Evolutionary conservation across 73 alveolate species (phyloP).

Genomic region (Paramecium sexaurelia): DNA sequence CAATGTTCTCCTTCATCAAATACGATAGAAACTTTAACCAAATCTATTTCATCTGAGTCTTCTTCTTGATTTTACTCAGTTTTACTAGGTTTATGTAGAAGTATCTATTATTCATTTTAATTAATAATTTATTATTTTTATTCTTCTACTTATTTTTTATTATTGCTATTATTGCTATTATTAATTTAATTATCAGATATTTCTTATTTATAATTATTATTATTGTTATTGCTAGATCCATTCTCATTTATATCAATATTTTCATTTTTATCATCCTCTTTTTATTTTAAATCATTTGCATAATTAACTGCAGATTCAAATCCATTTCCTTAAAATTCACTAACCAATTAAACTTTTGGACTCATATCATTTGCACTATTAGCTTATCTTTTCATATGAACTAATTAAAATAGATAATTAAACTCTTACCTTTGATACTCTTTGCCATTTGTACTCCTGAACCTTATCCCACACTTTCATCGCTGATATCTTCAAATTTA

Average conservation of each 20-base stretch:
- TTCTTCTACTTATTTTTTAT: neutral
- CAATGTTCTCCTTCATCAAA: slow-evolving; percentile 46
- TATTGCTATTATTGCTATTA: neutral
- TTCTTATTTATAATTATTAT: neutral
- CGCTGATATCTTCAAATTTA: slow-evolving; percentile 15
- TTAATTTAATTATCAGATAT: neutral
- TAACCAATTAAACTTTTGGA: neutral
- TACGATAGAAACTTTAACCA: slow-evolving; percentile 20
- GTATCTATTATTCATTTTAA: neutral
- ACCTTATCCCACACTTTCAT: neutral
- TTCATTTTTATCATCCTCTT: neutral
- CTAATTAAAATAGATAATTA: neutral
- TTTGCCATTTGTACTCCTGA: slow-evolving; percentile 21
- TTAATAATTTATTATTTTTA: neutral
- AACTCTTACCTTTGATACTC: neutral
- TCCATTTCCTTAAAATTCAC: neutral
- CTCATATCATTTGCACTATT: neutral
- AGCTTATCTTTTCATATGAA: neutral
- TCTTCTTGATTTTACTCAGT: neutral
- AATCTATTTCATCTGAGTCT: slow-evolving; percentile 38
- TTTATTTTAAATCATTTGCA: neutral
- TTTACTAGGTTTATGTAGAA: neutral
- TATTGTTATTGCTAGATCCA: neutral
- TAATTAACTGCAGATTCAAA: neutral
- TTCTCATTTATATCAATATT: neutral